Percentiles rank a stretch among this genome's conserved stretches.
phyloP scores from a whole-genome alignment of 2,329 filamentous ascomycete species.

The Penicillium sp. region DNA sequence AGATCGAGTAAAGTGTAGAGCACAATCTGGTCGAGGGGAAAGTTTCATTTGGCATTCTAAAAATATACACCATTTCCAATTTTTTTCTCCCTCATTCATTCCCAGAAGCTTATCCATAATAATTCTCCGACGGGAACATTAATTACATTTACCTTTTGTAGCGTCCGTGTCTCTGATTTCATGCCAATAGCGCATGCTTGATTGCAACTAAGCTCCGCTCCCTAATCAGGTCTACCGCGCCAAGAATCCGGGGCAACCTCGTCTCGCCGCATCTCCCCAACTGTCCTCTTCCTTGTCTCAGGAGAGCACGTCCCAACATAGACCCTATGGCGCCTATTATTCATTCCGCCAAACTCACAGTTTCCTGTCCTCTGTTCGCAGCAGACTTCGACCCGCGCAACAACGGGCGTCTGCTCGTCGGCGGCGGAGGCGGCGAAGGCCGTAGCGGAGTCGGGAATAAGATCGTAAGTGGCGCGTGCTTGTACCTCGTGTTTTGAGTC shows the following conservation, averaged over 20 bases:
- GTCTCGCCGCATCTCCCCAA: conserved; percentile 26
- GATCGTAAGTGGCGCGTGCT: conserved; percentile 62
- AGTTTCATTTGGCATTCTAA: conserved; percentile 6
- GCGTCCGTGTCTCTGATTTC: not conserved
- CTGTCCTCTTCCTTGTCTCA: conserved; percentile 27
- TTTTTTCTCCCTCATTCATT: conserved; percentile 10
- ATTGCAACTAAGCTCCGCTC: conserved; percentile 14
- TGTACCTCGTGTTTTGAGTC: not conserved
- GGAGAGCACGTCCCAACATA: not conserved
- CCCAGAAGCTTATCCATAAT: not conserved
- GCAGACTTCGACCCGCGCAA: conserved; percentile 86
- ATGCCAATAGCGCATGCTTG: not conserved
- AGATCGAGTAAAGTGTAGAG: conserved; percentile 54
- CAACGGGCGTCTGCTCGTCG: conserved; percentile 74
- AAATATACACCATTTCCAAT: conserved; percentile 25
- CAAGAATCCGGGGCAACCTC: conserved; percentile 36
- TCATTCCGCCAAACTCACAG: conserved; percentile 62
- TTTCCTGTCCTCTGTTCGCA: conserved; percentile 83
- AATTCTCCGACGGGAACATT: too few species aligned
- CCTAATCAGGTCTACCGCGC: conserved; percentile 26
- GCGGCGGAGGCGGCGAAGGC: conserved; percentile 83
- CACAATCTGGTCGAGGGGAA: conserved; percentile 7
- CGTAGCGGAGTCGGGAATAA: conserved; percentile 83
- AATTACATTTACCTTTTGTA: not conserved
- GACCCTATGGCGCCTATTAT: conserved; percentile 45